A percentile compares a stretch with the other conserved stretches of the same genome.
phyloP scores from a whole-genome alignment of 805 yeast species.

The Sugiyamaella boreocaroliniensis region DNA sequence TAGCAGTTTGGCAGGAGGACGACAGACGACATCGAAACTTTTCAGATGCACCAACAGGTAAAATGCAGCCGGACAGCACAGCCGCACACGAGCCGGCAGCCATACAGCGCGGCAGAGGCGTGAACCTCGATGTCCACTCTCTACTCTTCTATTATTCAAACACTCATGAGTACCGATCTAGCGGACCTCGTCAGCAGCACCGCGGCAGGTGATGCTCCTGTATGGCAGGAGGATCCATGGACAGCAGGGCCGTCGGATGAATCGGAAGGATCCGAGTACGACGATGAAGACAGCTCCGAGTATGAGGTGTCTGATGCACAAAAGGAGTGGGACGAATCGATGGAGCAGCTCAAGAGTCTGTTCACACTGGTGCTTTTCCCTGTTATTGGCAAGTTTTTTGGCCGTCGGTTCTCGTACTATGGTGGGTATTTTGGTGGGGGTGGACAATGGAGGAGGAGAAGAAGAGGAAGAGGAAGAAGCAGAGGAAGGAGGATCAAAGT shows the following conservation, averaged over 20 bases:
- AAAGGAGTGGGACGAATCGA: constrained; percentile 67
- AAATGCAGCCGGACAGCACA: neutral
- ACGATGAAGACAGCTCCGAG: constrained; percentile 1
- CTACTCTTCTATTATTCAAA: too few species aligned
- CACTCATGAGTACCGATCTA: neutral
- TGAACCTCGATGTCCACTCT: neutral
- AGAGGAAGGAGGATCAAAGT: neutral
- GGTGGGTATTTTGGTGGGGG: constrained; percentile 20
- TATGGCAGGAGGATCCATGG: neutral
- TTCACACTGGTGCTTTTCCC: constrained; percentile 55
- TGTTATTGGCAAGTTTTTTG: constrained; percentile 58
- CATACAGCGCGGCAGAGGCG: neutral
- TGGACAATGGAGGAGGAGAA: too few species aligned
- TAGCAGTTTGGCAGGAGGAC: neutral
- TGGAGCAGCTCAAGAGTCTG: constrained; percentile 50
- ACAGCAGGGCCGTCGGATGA: constrained; percentile 2
- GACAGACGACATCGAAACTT: neutral
- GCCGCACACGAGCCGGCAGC: neutral
- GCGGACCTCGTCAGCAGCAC: neutral
- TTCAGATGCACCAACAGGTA: too few species aligned
- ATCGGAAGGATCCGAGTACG: constrained; percentile 1
- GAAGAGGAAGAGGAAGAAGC: too few species aligned
- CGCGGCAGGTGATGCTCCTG: neutral
- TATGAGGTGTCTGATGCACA: constrained; percentile 42
- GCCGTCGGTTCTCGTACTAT: constrained; percentile 46